phyloP scores from a whole-genome alignment of 495 filamentous ascomycete genomes.

The Xylaria intraflava region DNA sequence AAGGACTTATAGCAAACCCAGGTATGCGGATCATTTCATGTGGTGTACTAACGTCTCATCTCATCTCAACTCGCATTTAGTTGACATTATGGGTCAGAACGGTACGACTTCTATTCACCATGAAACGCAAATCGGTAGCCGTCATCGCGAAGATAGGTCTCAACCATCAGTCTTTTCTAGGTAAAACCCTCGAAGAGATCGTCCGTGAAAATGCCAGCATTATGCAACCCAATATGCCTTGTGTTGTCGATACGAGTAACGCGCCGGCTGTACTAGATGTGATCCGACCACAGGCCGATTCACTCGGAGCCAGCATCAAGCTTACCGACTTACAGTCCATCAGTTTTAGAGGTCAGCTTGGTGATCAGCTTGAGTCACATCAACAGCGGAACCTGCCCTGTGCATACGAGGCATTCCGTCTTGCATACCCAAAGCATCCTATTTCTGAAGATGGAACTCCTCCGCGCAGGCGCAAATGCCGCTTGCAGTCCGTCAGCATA shows the following conservation, averaged over 20 bases:
- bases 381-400: slow-evolving; percentile 54
- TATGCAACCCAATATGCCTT: slow-evolving; percentile 68
- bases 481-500: slow-evolving; percentile 51
- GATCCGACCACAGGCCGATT: slow-evolving; percentile 51
- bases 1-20: no score
- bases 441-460: slow-evolving; percentile 16
- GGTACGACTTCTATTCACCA: no score
- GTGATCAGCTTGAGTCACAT: slow-evolving; percentile 39
- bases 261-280: slow-evolving; percentile 47
- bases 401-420: slow-evolving; percentile 46
- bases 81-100: no score
- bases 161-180: slow-evolving; percentile 84
- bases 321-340: slow-evolving; percentile 29
- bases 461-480: slow-evolving; percentile 21
- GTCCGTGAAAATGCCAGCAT: slow-evolving; percentile 87
- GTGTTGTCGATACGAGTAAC: slow-evolving; percentile 75
- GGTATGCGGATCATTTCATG: no score
- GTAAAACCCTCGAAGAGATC: slow-evolving; percentile 75
- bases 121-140: slow-evolving; percentile 61
- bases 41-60: no score
- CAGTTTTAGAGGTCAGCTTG: slow-evolving; percentile 24
- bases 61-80: no score
- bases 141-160: slow-evolving; percentile 87
- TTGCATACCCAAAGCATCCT: slow-evolving; percentile 37
- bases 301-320: slow-evolving; percentile 47